Evolutionary conservation across 2,329 filamentous ascomycete species (phyloP), one percentile per base, ranked within the genome.

Genomic region (Epichloe sp.): DNA sequence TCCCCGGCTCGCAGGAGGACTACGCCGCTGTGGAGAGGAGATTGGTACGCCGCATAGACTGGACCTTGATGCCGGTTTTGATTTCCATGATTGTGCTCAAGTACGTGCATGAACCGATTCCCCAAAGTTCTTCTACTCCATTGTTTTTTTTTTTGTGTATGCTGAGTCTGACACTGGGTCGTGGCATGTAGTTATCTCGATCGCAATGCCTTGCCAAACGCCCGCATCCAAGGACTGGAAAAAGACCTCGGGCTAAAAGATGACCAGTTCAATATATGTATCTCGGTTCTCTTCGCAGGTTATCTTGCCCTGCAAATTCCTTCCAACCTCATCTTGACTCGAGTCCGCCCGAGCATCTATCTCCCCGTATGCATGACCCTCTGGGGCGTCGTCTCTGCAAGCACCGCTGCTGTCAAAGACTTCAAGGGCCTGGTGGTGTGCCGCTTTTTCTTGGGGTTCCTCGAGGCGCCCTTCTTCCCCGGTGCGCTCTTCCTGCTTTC

Each of bases 301-400:
- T 69, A 63, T 47, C 60, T 54, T 26, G 43, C 51, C 3, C 38
- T 48, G 19, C 59, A 72, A 47, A 60, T 68, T 0, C 68, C 67
- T 0, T 69, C 66, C 48, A 71, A 71, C 52, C 65, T 70, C 58
- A 49, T 71, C 1, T 62, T 72, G 8, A 63, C 59, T 52, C 65
- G 68, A 49, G 65, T 71, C 42, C 65, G 65, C 23, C 73, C 73
- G 0, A 70, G 69, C 1, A 57, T 68, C 11, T 75, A 74, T 56
- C 68, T 76, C 53, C 63, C 66, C 1, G 54, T 60, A 0, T 62
- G 71, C 19, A 70, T 63, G 44, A 55, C 60, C 23, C 53, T 57
- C 2, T 70, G 68, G 70, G 70, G 68, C 0, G 44, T 71, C 3
- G 68, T 74, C 10, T 44, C 42, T 0, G 67, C 66, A 1, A 63